phyloP scores from a whole-genome alignment of 495 filamentous ascomycete genomes.

The Cladorrhinum samala region DNA sequence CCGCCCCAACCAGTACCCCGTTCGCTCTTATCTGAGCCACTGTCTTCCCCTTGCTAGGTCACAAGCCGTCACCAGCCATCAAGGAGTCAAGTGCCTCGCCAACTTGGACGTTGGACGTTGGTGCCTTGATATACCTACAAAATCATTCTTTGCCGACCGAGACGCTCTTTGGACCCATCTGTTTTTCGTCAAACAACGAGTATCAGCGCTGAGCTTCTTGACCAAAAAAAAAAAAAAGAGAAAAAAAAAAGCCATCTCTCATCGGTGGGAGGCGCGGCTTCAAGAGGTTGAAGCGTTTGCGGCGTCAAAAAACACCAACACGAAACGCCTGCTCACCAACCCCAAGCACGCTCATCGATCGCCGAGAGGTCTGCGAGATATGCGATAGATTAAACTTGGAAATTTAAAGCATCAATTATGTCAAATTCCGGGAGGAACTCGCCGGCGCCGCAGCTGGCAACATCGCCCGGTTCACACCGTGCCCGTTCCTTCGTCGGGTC shows the following conservation, averaged over 20 bases:
- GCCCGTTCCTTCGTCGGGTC: slow-evolving; percentile 37
- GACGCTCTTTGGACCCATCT: neutral
- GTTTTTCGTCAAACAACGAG: neutral
- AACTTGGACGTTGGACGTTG: neutral
- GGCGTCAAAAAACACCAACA: neutral
- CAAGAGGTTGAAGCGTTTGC: neutral
- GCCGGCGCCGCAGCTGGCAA: slow-evolving; percentile 32
- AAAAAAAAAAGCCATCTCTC: neutral
- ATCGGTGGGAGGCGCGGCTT: too few species aligned
- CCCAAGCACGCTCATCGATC: too few species aligned
- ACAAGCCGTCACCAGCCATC: slow-evolving; percentile 1
- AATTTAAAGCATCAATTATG: slow-evolving; percentile 28
- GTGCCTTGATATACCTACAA: neutral
- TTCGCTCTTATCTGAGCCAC: slow-evolving; percentile 9
- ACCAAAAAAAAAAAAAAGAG: neutral
- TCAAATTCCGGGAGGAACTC: slow-evolving; percentile 31
- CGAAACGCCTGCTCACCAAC: neutral
- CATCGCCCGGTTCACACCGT: slow-evolving; percentile 43
- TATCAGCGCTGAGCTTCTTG: neutral
- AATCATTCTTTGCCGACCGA: neutral
- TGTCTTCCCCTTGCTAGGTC: neutral
- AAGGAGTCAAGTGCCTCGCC: neutral
- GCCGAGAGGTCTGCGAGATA: too few species aligned
- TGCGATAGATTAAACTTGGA: too few species aligned
- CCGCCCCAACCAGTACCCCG: slow-evolving; percentile 1